Conservation (phyloP, 345 rosid species). For the Microcos paniculata region DNA sequence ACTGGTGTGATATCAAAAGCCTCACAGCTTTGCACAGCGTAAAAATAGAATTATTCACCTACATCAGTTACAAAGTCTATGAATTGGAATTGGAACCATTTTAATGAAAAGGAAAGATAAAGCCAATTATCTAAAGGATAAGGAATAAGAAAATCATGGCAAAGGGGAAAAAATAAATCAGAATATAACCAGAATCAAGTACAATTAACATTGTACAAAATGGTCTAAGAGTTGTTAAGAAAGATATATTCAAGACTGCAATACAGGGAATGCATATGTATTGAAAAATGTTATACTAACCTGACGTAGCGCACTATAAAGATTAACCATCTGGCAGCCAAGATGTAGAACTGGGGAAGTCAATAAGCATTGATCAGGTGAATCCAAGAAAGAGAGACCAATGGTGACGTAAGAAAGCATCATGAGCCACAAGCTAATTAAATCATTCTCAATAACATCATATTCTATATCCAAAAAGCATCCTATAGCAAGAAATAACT, state of each 20-base stretch:
- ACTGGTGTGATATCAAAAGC: conserved; percentile 32
- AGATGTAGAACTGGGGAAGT: conserved; percentile 41
- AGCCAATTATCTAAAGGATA: not conserved
- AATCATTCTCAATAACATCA: conserved; percentile 68
- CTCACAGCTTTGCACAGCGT: conserved; percentile 75
- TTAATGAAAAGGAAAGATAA: not conserved
- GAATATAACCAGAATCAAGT: not conserved
- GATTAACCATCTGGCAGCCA: conserved; percentile 74
- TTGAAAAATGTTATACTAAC: conserved; percentile 43
- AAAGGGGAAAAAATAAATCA: not conserved
- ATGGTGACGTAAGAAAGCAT: conserved; percentile 55
- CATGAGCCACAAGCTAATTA: conserved; percentile 61
- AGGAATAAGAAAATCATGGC: not conserved
- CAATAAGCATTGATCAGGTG: conserved; percentile 36
- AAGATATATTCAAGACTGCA: not conserved
- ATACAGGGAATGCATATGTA: not conserved
- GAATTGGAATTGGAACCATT: conserved; percentile 13
- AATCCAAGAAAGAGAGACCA: conserved; percentile 37
- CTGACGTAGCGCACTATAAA: conserved; percentile 88
- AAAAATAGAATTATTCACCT: conserved; percentile 69
- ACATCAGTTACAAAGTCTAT: conserved; percentile 29
- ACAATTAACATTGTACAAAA: not conserved
- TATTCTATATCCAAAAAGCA: conserved; percentile 74
- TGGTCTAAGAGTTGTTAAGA: not conserved
- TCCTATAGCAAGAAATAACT: conserved; percentile 55